Evolutionary conservation across 345 rosid genomes (phyloP).

Genomic region (Eucalyptus curtisii): DNA sequence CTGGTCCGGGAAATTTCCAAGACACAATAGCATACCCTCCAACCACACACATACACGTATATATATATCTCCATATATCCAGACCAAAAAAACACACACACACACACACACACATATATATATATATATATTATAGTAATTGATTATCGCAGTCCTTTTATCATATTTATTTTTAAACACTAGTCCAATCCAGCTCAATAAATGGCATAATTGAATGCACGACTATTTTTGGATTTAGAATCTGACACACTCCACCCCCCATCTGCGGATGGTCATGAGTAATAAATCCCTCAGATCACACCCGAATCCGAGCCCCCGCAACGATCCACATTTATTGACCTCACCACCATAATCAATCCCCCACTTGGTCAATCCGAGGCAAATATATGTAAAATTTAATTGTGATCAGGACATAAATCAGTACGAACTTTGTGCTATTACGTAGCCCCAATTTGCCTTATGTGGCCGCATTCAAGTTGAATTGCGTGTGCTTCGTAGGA

Average conservation of each 20-base stretch:
- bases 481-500: background rate
- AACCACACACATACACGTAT: background rate
- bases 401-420: background rate
- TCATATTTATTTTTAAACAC: background rate
- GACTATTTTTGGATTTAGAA: background rate
- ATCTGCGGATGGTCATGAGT: background rate
- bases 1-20: background rate
- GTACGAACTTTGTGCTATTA: too few species aligned
- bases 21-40: background rate
- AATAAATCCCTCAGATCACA: background rate
- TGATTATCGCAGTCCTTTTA: background rate
- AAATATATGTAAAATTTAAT: background rate
- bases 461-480: background rate
- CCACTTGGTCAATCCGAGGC: background rate
- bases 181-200: background rate
- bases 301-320: background rate
- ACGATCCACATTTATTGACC: background rate
- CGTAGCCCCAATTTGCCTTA: background rate
- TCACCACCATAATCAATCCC: background rate
- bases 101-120: rapidly evolving
- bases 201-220: background rate
- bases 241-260: background rate
- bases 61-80: too few species aligned
- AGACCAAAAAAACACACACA: too few species aligned
- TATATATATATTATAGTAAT: background rate